These are phyloP conservation scores for Aspergillus biplanus DNA, from an alignment of 495 filamentous ascomycete genomes.

Conservation along the genomic window DNA sequence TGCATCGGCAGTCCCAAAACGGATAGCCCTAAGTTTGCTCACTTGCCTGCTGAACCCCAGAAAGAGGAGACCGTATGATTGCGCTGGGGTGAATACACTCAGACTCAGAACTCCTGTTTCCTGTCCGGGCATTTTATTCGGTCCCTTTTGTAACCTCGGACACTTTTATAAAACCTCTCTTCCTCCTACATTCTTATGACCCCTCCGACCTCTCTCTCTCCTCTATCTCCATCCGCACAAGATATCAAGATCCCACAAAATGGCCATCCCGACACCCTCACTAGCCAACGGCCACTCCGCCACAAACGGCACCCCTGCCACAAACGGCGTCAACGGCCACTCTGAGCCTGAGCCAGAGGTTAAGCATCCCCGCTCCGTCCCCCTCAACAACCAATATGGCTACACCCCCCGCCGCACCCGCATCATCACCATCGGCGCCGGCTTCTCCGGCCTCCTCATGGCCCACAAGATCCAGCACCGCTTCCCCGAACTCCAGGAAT, in stretches of 20 bases:
- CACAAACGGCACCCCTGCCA: neutral
- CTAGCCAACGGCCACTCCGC: constrained; percentile 4
- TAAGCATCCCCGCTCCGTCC: constrained; percentile 7
- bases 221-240: neutral
- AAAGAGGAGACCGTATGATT: too few relatives aligned
- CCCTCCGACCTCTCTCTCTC: neutral
- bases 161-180: neutral
- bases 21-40: too few relatives aligned
- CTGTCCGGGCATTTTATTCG: too few relatives aligned
- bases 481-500: constrained; percentile 42
- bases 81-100: too few relatives aligned
- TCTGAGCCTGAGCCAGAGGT: neutral
- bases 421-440: constrained; percentile 54
- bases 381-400: constrained; percentile 15
- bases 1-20: too few relatives aligned
- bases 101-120: too few relatives aligned
- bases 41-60: too few relatives aligned
- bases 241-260: neutral
- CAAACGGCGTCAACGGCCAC: neutral
- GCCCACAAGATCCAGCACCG: constrained; percentile 41
- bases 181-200: too few relatives aligned
- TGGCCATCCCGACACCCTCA: constrained; percentile 11
- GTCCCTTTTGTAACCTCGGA: too few relatives aligned
- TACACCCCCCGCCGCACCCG: constrained; percentile 31
- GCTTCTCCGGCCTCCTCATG: constrained; percentile 53